These are phyloP conservation scores for Phytopythium litorale DNA, from an alignment of 352 stramenopile genomes.

Conservation along the genomic window DNA sequence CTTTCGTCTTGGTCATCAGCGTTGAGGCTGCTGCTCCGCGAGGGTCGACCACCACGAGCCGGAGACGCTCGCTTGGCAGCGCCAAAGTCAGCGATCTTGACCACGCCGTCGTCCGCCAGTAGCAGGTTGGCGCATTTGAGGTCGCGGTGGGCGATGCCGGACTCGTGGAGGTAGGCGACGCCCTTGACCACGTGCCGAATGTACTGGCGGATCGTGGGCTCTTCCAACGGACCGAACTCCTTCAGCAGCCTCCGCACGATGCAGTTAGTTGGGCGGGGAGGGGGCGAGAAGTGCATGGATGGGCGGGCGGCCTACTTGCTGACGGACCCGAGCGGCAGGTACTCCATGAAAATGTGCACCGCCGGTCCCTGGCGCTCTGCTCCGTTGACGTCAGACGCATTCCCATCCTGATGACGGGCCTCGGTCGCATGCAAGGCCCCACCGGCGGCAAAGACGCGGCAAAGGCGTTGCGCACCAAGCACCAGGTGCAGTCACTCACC, in stretches of 20 bases:
- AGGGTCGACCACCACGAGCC: not conserved
- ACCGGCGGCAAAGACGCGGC: not conserved
- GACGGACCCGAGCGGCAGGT: constrained; percentile 73
- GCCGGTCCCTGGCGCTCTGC: constrained; percentile 48
- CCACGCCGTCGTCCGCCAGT: constrained; percentile 46
- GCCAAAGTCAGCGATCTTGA: constrained; percentile 89
- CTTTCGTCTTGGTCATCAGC: constrained; percentile 1
- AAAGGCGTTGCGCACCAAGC: no score
- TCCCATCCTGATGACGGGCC: not conserved
- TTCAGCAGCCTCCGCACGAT: constrained; percentile 57
- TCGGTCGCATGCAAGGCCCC: not conserved
- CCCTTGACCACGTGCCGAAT: constrained; percentile 52
- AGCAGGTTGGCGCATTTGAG: constrained; percentile 88
- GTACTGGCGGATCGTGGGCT: constrained; percentile 57
- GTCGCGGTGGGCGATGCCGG: constrained; percentile 78
- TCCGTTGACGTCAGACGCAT: not conserved
- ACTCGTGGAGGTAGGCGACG: constrained; percentile 67
- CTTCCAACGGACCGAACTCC: constrained; percentile 67
- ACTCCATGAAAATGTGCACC: constrained; percentile 86
- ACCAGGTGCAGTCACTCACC: constrained; percentile 20
- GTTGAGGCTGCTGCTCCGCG: not conserved
- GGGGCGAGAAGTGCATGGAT: not conserved
- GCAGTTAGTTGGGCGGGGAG: not conserved
- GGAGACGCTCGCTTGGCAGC: constrained; percentile 42
- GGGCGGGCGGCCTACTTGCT: constrained; percentile 29